These are phyloP conservation scores for Colletotrichum tropicale DNA, from an alignment of 2,329 filamentous ascomycete species.

Conservation along the genomic window DNA sequence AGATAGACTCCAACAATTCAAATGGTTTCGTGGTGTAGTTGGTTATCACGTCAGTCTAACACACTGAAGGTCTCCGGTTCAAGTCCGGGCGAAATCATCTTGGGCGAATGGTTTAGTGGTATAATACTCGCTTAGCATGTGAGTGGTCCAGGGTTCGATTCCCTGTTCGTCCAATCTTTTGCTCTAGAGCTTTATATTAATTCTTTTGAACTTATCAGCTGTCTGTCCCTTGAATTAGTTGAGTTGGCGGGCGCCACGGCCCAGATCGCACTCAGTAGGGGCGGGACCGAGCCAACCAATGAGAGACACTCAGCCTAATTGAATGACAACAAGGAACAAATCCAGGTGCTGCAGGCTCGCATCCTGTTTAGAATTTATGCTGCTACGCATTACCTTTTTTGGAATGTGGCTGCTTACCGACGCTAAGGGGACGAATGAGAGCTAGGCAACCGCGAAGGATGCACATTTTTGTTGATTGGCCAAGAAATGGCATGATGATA, in stretches of 20 bases:
- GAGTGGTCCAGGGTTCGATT: constrained; percentile 13
- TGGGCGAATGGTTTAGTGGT: constrained; percentile 16
- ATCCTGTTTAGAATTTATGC: not conserved
- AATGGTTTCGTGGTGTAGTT: constrained; percentile 37
- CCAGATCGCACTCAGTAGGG: not conserved
- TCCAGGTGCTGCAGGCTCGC: not conserved
- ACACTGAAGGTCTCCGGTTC: constrained; percentile 24
- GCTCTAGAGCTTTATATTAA: accelerated
- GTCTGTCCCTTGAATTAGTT: not conserved
- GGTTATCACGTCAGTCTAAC: constrained; percentile 56
- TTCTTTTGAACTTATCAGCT: not conserved
- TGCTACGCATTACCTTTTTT: not conserved
- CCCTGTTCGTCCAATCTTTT: constrained; percentile 2
- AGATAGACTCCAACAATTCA: accelerated
- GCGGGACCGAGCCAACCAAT: not conserved
- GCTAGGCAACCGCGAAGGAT: not conserved
- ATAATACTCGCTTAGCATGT: constrained; percentile 17
- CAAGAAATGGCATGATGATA: not conserved
- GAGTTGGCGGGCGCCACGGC: not conserved
- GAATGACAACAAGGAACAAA: not conserved
- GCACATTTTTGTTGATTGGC: not conserved
- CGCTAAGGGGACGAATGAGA: not conserved
- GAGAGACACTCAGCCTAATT: not conserved
- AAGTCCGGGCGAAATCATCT: constrained; percentile 17
- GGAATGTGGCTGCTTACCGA: not conserved